phyloP scores from a whole-genome alignment of 140 eudicot genomes.

The Senecio squalidus region DNA sequence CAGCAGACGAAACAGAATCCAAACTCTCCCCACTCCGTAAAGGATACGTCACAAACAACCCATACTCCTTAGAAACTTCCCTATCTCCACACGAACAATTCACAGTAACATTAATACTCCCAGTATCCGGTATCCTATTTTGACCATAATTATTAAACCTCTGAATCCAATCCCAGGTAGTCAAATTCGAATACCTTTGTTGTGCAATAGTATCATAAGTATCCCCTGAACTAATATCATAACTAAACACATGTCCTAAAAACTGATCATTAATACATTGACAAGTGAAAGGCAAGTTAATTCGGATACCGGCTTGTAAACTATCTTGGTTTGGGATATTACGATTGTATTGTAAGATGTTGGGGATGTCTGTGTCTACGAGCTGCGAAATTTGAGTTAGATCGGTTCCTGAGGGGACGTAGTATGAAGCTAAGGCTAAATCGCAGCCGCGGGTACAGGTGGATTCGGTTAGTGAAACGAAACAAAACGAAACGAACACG shows the following conservation, averaged over 20 bases:
- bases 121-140: conserved; percentile 38
- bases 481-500: no score
- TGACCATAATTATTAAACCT: conserved; percentile 34
- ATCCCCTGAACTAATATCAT: conserved; percentile 28
- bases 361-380: not conserved
- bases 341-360: conserved; percentile 41
- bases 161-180: conserved; percentile 44
- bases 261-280: conserved; percentile 49
- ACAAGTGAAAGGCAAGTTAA: conserved; percentile 64
- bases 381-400: conserved; percentile 34
- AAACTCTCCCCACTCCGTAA: conserved; percentile 49
- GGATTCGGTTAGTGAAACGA: conserved; percentile 26
- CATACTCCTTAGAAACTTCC: conserved; percentile 49
- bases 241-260: conserved; percentile 57
- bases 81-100: conserved; percentile 83
- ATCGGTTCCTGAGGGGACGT: conserved; percentile 23
- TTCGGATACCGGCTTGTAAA: conserved; percentile 15
- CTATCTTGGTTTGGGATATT: conserved; percentile 42
- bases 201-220: conserved; percentile 42
- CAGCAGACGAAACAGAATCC: conserved; percentile 38
- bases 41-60: conserved; percentile 83
- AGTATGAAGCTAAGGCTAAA: conserved; percentile 68
- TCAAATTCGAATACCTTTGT: conserved; percentile 49
- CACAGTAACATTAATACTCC: conserved; percentile 46
- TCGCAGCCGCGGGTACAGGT: conserved; percentile 52